Evolutionary conservation across 306 rosid genomes (phyloP).

Genomic region (Datisca glomerata): DNA sequence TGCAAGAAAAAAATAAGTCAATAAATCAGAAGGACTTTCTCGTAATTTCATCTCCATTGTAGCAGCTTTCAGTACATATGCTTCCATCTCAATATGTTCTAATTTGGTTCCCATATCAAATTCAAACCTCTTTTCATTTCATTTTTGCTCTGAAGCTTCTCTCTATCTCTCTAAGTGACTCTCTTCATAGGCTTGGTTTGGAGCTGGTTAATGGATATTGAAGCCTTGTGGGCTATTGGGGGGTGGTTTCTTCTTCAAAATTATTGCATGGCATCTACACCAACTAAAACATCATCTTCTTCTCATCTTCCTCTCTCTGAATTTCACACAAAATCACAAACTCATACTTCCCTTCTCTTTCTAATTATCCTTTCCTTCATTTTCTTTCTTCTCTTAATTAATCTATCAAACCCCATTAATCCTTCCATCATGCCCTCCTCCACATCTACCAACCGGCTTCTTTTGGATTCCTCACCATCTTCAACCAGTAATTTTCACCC

Average conservation of each 20-base stretch:
- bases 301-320: too few species aligned
- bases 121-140: background rate
- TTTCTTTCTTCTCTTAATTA: conserved; percentile 38
- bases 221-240: conserved; percentile 96
- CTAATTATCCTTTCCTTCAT: conserved; percentile 47
- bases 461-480: conserved; percentile 19
- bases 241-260: conserved; percentile 84
- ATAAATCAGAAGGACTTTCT: background rate
- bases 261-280: conserved; percentile 87
- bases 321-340: conserved; percentile 34
- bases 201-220: conserved; percentile 98
- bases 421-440: conserved; percentile 37
- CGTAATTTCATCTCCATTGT: background rate
- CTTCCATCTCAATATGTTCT: background rate
- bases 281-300: conserved; percentile 36
- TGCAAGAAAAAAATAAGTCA: too few species aligned
- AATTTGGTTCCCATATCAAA: too few species aligned
- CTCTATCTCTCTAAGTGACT: conserved; percentile 4
- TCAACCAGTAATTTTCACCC: conserved; percentile 37
- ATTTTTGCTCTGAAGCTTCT: background rate
- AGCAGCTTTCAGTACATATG: background rate
- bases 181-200: conserved; percentile 37
- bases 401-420: conserved; percentile 21
- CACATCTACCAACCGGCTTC: conserved; percentile 16
- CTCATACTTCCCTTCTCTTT: conserved; percentile 27